Base-by-base conservation (phyloP, 768 basidiomycete species). In the Macrocybe gigantea region DNA sequence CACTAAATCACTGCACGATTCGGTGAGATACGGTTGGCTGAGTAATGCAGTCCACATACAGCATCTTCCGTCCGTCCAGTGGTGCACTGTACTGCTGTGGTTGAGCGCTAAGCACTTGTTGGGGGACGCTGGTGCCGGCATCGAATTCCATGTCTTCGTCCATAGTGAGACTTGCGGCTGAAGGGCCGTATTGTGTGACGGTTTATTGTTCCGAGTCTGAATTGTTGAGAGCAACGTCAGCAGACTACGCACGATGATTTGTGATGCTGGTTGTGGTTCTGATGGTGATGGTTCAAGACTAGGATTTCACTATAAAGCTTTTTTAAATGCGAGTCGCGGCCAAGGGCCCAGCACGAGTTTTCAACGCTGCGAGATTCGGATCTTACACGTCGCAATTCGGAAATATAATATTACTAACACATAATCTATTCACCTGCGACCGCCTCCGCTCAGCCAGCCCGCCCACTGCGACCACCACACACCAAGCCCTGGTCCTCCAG, bases 101-200 rank as follows among this genome's bases (percentile, higher is more conserved):
- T 64, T 56, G 62, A 68, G 64, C 12, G 5, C 32, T 5, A 6
- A 12, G 11, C 41, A 68, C 54, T 52, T 67, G 67, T 50, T 66
- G 66, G 49, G 66, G 55, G 2, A 4, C 22, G 22, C 22, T 22
- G 32, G 63, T 55, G 11, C 51, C 59, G 47, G 55, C 63, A 56
- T 79, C 80, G 64, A 83, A 80, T 42, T 79, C 80, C 83, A 90
- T 88, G 67, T 88, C 84, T 73, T 83, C 75, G 67, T 90, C 87
- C 88, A 90, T 90, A 56, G 45, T 55, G 44, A 44, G 53, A 57
- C 49, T 55, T 4, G 22, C 51, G 53, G 50, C 50, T 53, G 6
- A 51, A 55, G 41, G 49, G 47, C 37, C 44, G 39, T 11, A 7
- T 46, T 48, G 46, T 35, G 38, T 41, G 44, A 22, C 22, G 22